Evolutionary conservation across 2,329 filamentous ascomycete genomes (phyloP).

Genomic region (Decorospora gaudefroyi): DNA sequence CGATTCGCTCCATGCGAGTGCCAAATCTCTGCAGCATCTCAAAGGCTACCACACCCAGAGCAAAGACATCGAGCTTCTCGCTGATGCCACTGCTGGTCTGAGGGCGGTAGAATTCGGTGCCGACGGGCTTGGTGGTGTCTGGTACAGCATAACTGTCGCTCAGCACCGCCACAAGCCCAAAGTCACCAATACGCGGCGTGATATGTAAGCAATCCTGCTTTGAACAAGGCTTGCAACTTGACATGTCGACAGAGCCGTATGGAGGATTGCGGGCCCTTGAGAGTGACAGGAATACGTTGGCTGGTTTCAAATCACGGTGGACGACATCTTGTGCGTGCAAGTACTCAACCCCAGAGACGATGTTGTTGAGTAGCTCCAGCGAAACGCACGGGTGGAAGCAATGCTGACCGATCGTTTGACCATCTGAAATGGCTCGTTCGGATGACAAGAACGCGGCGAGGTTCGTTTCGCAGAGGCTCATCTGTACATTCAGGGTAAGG

Average conservation of each 20-base stretch:
- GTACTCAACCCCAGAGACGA: conserved; percentile 67
- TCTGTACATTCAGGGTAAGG: conserved; percentile 67
- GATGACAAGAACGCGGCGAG: conserved; percentile 61
- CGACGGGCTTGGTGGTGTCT: conserved; percentile 53
- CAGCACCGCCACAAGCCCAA: conserved; percentile 65
- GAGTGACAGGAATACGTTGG: conserved; percentile 67
- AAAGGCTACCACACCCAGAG: conserved; percentile 65
- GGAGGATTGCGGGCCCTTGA: conserved; percentile 43
- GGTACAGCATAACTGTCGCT: conserved; percentile 42
- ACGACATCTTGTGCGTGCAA: conserved; percentile 64
- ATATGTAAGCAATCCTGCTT: conserved; percentile 49
- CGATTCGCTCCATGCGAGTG: conserved; percentile 47
- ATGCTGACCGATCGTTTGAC: conserved; percentile 51
- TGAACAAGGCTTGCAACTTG: conserved; percentile 54
- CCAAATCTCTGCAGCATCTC: conserved; percentile 63
- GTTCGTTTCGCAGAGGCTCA: conserved; percentile 67
- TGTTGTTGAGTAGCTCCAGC: conserved; percentile 60
- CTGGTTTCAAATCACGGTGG: conserved; percentile 70
- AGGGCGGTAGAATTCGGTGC: conserved; percentile 67
- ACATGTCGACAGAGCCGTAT: conserved; percentile 54
- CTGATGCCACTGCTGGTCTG: conserved; percentile 41
- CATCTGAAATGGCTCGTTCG: conserved; percentile 15
- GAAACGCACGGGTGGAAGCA: conserved; percentile 66
- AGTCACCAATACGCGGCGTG: conserved; percentile 68
- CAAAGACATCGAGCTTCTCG: conserved; percentile 64